phyloP scores from a whole-genome alignment of 345 rosid species.

The Hibiscus syriacus region DNA sequence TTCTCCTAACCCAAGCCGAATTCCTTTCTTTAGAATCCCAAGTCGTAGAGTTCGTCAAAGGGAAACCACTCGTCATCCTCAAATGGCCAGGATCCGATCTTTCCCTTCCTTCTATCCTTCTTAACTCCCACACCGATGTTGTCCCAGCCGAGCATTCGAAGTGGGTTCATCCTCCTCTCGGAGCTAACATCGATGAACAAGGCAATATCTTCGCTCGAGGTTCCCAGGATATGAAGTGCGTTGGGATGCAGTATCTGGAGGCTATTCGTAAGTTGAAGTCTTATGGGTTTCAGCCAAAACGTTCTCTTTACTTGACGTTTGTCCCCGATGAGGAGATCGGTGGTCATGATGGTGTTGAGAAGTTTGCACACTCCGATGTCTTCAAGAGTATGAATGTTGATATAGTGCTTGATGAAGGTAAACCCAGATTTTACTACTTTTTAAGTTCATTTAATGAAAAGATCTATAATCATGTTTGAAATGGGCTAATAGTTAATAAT shows the following conservation, averaged over 20 bases:
- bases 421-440: background rate
- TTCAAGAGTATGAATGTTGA: constrained; percentile 67
- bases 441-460: background rate
- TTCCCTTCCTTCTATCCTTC: constrained; percentile 59
- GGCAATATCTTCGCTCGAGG: constrained; percentile 83
- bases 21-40: constrained; percentile 58
- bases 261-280: constrained; percentile 64
- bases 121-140: constrained; percentile 91
- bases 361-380: constrained; percentile 49
- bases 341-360: constrained; percentile 77
- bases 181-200: constrained; percentile 56
- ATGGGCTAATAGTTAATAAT: no score
- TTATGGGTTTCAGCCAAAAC: constrained; percentile 52
- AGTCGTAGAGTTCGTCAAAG: constrained; percentile 45
- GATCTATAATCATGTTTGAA: no score
- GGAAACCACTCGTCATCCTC: constrained; percentile 69
- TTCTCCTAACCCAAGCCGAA: constrained; percentile 55
- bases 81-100: constrained; percentile 70
- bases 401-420: constrained; percentile 89
- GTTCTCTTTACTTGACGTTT: constrained; percentile 68
- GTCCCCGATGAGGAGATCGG: constrained; percentile 96
- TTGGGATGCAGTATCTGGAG: constrained; percentile 88
- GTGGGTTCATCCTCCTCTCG: constrained; percentile 74
- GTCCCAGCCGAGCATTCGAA: constrained; percentile 71
- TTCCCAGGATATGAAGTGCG: constrained; percentile 98